Base-by-base conservation (phyloP, 352 stramenopile genomes). In the Phytophthora nicotianae region DNA sequence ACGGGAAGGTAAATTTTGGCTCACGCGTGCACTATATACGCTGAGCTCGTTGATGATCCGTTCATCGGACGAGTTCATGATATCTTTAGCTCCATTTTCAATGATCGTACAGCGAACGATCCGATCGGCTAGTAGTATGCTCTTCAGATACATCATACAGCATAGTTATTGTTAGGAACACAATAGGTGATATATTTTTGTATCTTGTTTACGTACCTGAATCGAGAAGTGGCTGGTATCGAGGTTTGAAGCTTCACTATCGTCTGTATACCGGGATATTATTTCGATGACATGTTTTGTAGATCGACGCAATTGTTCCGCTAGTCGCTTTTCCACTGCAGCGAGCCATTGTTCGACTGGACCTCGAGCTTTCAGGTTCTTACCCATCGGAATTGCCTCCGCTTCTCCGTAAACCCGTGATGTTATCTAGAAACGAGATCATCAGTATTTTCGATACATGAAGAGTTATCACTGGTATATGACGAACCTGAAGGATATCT, bases 301-400 rank as follows among this genome's bases (percentile, higher is more conserved):
- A 8, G 48, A 59, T 35, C 84, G 80, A 0, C 80, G 74, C 7
- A 93, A 54, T 54, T 84, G 77, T 46, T 91, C 82, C 1, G 64
- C 57, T 1, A 93, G 62, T 2, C 84, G 71, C 19, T 81, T 88
- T 11, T 93, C 78, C 16, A 91, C 43, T 3, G 79, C 62, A 29
- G 65, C 62, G 1, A 93, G 67, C 84, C 84, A 93, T 14, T 90
- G 77, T 35, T 93, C 84, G 3, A 80, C 70, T 20, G 81, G 79
- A 0, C 84, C 84, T 21, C 84, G 69, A 8, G 82, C 84, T 57
- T 93, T 93, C 2, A 93, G 43, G 40, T 91, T 91, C 41, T 79
- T 91, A 0, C 84, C 84, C 76, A 93, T 87, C 0, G 55, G 23
- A 11, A 93, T 84, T 1, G 64, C 66, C 50, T 93, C 84, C 0